Evolutionary conservation across 495 filamentous ascomycete genomes (phyloP), one percentile per base, ranked within the genome.

Genomic region (Penicillium crystallinum): DNA sequence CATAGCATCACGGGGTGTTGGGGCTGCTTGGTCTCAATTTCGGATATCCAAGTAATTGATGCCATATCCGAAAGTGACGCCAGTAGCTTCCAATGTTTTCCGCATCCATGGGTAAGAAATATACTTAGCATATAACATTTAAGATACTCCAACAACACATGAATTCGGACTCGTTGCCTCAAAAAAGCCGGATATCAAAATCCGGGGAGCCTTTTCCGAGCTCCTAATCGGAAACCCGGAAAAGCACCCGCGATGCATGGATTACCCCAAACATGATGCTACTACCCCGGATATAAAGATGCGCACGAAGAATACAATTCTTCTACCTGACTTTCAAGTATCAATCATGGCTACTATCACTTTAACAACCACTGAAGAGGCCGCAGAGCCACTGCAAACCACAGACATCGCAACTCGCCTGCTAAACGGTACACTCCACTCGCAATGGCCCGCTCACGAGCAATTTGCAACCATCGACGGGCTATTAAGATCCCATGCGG

Each of bases 371-470:
- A 52, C 56, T 9, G 39, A 35, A 27, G 46, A 49, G 42, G 46
- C 35, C 18, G 31, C 37, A 18, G 31, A 52, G 23, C 23, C 54
- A 29, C 49, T 49, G 4, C 48, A 50, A 15, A 51, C 46, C 19
- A 31, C 48, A 35, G 62, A 65, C 17, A 57, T 65, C 14, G 59
- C 59, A 15, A 49, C 56, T 18, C 62, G 59, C 19, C 47, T 65
- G 7, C 23, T 65, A 12, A 61, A 65, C 18, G 62, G 62, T 18
- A 63, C 59, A 15, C 59, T 65, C 14, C 62, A 65, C 17, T 57
- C 62, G 6, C 45, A 47, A 10, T 62, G 59, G 44, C 56, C 62
- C n/a, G 45, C 52, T 0, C 36, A 60, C n/a, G 59, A 63, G 25
- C 33, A 58, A 10, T 65, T 65, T 17, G 38, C 36, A 36, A 65